Base-by-base conservation (phyloP, 2,329 filamentous ascomycete species). In the Zymoseptoria tritici region DNA sequence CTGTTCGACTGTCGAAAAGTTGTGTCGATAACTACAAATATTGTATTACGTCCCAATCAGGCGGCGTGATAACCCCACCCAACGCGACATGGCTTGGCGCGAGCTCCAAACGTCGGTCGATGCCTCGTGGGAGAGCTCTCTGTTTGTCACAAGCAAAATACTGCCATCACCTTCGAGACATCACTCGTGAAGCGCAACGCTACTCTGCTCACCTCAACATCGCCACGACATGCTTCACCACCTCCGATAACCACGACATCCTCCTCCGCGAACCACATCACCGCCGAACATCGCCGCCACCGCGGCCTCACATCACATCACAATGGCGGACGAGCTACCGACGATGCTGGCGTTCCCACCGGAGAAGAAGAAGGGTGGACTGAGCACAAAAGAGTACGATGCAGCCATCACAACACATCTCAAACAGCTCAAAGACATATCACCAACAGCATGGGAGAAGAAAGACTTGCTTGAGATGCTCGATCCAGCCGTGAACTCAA, bases 401-500 rank as follows among this genome's bases (percentile, higher is more conserved):
- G 66, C 64, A 46, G 64, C 68, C 50, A 71, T 74, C 55, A 70
- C 68, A 42, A 62, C 62, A 11, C 77, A 74, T 64, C 61, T 76
- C 52, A 65, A 70, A 50, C 64, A 70, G 55, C 65, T 79, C 24
- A 62, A 65, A 6, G 58, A 66, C 52, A 63, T 70, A 52, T 77
- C 70, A 69, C 60, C 68, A 26, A 76, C 75, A 64, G 66, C 68
- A 31, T 70, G 75, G 31, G 74, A 76, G 52, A 68, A 72, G 59
- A 70, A 77, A 60, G 74, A 76, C 66, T 57, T 78, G 16, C 68
- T 79, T 52, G 70, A 75, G 72, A 65, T 79, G 36, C 73, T 86
- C 60, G 78, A 86, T 65, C 84, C 86, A 20, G 72, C 79, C 7
- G 71, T 78, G 49, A 83, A 88, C 70, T 81, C 82, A 19, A 77